Percentiles rank a stretch among this genome's conserved stretches.
phyloP scores from a whole-genome alignment of 257 asterid genomes.

The Solanum corneliomulleri region DNA sequence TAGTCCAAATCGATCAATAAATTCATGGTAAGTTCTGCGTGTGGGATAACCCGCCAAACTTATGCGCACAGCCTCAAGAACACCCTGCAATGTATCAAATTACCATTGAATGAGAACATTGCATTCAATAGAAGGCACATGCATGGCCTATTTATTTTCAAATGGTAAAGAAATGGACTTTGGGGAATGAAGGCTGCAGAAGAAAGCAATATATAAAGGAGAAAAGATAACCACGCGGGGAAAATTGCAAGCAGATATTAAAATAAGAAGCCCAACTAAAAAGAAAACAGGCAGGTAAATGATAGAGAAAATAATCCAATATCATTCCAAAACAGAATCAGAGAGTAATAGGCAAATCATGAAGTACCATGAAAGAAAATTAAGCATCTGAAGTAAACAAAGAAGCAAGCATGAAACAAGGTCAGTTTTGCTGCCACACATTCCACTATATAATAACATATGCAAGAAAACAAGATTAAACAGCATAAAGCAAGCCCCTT shows the following conservation, averaged over 20 bases:
- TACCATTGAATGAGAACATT: background rate
- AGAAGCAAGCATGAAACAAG: background rate
- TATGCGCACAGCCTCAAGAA: constrained; percentile 95
- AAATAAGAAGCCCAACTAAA: background rate
- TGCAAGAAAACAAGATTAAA: background rate
- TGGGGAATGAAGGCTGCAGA: background rate
- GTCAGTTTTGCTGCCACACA: background rate
- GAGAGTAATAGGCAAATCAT: background rate
- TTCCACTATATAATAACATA: background rate
- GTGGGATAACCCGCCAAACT: constrained; percentile 99
- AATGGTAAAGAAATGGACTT: background rate
- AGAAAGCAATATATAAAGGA: background rate
- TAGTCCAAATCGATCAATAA: constrained; percentile 90
- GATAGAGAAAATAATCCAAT: background rate
- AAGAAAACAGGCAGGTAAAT: background rate
- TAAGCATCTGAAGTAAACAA: background rate
- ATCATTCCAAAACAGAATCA: background rate
- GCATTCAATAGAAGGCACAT: background rate
- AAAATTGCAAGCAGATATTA: background rate
- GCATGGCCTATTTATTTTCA: background rate
- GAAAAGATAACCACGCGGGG: background rate
- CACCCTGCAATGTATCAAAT: constrained; percentile 62
- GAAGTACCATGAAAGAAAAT: background rate
- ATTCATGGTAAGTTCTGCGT: constrained; percentile 87
- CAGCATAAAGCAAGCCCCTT: background rate